Evolutionary conservation across 306 rosid species (phyloP).

Genomic region (Parietaria judaica): DNA sequence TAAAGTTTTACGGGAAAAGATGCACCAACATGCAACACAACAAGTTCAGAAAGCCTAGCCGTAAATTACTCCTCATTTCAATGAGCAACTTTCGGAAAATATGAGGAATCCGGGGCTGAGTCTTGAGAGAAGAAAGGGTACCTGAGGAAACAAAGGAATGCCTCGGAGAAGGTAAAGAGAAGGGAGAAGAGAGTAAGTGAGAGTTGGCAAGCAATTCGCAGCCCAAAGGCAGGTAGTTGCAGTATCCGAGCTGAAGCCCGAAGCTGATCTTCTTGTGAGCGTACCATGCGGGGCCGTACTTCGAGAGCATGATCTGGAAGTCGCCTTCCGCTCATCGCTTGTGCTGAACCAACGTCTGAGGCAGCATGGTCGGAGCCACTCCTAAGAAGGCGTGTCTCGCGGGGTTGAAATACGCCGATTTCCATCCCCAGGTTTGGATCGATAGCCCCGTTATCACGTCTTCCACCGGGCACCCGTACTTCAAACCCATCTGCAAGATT

Average conservation of each 20-base stretch:
- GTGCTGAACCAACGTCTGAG: conserved; percentile 51
- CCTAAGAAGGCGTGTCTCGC: conserved; percentile 63
- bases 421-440: conserved; percentile 64
- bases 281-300: conserved; percentile 50
- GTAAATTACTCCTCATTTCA: too few relatives aligned
- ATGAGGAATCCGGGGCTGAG: conserved; percentile 51
- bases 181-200: conserved; percentile 54
- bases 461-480: conserved; percentile 70
- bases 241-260: conserved; percentile 58
- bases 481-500: conserved; percentile 54
- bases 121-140: conserved; percentile 1
- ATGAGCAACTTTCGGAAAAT: conserved; percentile 14
- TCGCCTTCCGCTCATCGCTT: conserved; percentile 91
- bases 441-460: conserved; percentile 72
- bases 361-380: conserved; percentile 45
- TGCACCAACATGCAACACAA: too few relatives aligned
- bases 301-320: conserved; percentile 48
- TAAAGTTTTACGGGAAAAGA: too few relatives aligned
- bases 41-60: too few relatives aligned
- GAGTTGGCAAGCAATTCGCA: conserved; percentile 36
- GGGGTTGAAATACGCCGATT: conserved; percentile 61
- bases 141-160: conserved; percentile 68
- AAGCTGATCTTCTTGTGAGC: conserved; percentile 44
- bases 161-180: conserved; percentile 57
- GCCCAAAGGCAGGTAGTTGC: conserved; percentile 51